Evolutionary conservation across 768 basidiomycete genomes (phyloP), one percentile per base, ranked within the genome.

Genomic region (Boletellus ananiceps): DNA sequence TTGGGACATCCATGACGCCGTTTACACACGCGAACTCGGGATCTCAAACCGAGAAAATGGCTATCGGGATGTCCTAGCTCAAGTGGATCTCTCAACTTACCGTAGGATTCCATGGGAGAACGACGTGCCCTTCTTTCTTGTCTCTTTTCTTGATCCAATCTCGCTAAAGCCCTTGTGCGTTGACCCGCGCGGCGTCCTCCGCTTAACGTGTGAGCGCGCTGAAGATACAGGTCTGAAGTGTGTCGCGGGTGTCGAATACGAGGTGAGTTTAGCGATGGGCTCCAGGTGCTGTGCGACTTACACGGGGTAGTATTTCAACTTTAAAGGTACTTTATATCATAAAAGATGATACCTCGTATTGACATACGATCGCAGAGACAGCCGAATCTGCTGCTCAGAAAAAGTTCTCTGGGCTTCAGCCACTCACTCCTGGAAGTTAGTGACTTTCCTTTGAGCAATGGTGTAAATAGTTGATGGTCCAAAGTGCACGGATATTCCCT

Each of bases 401-500:
- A 73, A 79, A 80, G 9, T 97, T 89, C 63, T 72, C 70, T 2
- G 70, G 80, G 51, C 74, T 98, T 5, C 74, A 82, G 35, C 84
- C 94, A 7, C 69, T 99, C 37, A 98, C 95, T 1, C 81, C 93
- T 3, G 96, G 96, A 65, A 97, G 93, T 96, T 62, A 57, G 91
- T 75, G 44, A 11, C 27, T 43, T 36, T 29, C 9, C 31, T 6
- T 37, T 45, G 13, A 32, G 8, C 23, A 13, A 31, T 37, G 21
- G 44, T 13, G 25, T n/a, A n/a, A n/a, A n/a, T n/a, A n/a, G 38
- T 5, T 48, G 40, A 42, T 40, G 44, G 34, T 35, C 13, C 6
- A 23, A 51, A 97, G 93, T 95, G 88, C 96, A 98, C 59, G 96
- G 96, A 4, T 98, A 98, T 65, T 96, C 93, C 4, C 75, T 98